Evolutionary conservation across 306 rosid species (phyloP).

Genomic region (Fragaria ananassa): DNA sequence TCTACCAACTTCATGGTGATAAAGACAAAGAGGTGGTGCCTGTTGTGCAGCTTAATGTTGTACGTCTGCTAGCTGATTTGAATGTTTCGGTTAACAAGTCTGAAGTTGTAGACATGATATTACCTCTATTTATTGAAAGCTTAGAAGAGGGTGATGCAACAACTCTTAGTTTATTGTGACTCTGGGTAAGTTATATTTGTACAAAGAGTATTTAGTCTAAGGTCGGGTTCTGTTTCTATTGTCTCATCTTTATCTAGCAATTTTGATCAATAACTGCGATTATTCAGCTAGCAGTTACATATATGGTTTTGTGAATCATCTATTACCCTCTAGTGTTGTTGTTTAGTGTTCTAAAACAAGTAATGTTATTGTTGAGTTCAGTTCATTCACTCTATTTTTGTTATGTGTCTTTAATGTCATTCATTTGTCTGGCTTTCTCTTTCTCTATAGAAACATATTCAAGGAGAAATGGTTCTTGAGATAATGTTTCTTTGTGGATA

Average conservation of each 20-base stretch:
- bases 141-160: slow-evolving; percentile 99
- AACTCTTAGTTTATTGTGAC: slow-evolving; percentile 87
- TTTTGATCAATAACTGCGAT: background rate
- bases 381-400: too few species aligned
- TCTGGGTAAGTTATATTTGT: slow-evolving; percentile 76
- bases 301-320: slow-evolving; percentile 3
- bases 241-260: slow-evolving; percentile 3
- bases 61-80: slow-evolving; percentile 76
- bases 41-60: slow-evolving; percentile 79
- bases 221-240: slow-evolving; percentile 14
- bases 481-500: too few species aligned
- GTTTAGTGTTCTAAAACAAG: too few species aligned
- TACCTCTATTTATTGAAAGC: slow-evolving; percentile 91
- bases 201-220: slow-evolving; percentile 33
- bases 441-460: too few species aligned
- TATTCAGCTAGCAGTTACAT: slow-evolving; percentile 16
- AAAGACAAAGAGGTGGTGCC: slow-evolving; percentile 83
- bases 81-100: slow-evolving; percentile 73
- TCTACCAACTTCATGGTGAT: slow-evolving; percentile 58
- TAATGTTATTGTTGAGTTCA: too few species aligned
- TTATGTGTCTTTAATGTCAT: too few species aligned
- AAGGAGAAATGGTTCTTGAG: too few species aligned
- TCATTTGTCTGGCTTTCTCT: too few species aligned
- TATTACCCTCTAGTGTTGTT: too few species aligned
- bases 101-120: slow-evolving; percentile 82